Percentiles rank a stretch among this genome's conserved stretches.
These are phyloP conservation scores for Alternaria postmessia DNA, from an alignment of 2,329 filamentous ascomycete genomes.

Conservation along the genomic window DNA sequence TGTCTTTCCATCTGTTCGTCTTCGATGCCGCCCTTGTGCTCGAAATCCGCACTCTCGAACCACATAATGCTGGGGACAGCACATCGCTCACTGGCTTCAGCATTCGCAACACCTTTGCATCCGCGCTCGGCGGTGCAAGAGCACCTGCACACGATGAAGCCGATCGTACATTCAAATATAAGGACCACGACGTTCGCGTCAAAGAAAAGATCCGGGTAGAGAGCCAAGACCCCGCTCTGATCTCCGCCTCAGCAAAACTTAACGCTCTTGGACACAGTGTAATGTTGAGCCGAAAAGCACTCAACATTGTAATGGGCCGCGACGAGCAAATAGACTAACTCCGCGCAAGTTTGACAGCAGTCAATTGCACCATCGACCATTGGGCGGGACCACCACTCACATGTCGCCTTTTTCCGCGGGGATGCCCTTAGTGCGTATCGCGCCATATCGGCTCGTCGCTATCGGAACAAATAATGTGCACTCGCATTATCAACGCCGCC, in stretches of 20 bases:
- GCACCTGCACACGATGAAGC: constrained; percentile 67
- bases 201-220: constrained; percentile 90
- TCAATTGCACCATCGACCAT: constrained; percentile 20
- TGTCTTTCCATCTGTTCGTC: constrained; percentile 74
- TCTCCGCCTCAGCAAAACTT: constrained; percentile 84
- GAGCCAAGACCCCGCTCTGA: constrained; percentile 84
- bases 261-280: constrained; percentile 78
- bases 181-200: constrained; percentile 78
- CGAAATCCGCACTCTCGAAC: constrained; percentile 74
- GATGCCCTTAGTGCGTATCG: constrained; percentile 26
- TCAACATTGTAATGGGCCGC: constrained; percentile 80
- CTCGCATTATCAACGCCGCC: constrained; percentile 25
- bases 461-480: constrained; percentile 42
- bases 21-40: constrained; percentile 65
- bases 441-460: constrained; percentile 41
- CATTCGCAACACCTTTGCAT: constrained; percentile 63
- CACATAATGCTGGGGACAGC: constrained; percentile 40
- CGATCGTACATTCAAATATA: constrained; percentile 76
- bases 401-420: constrained; percentile 31
- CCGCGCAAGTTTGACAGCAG: constrained; percentile 19
- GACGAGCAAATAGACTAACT: constrained; percentile 51
- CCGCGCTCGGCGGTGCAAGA: constrained; percentile 54
- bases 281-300: constrained; percentile 71
- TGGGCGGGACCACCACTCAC: constrained; percentile 15
- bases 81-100: constrained; percentile 57